Evolutionary conservation across 2,329 filamentous ascomycete genomes (phyloP), one percentile per base, ranked within the genome.

Genomic region (Hymenoscyphus linearis): DNA sequence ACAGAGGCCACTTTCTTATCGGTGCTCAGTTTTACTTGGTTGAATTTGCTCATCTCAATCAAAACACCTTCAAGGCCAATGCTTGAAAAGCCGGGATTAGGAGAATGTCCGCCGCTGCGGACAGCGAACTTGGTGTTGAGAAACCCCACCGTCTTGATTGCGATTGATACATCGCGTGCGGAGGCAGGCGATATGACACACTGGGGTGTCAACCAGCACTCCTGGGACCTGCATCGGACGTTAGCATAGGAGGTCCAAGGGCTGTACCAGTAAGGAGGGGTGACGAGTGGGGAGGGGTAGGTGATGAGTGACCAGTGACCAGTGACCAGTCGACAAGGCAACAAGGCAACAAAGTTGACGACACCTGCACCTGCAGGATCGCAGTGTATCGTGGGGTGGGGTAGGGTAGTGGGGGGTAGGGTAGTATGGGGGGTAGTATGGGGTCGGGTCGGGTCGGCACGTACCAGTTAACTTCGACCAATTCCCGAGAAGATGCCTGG

Each of bases 61-160:
- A 81, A 67, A 2, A 80, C 74, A 0, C 80, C 80, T 1, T 73
- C 25, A 14, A 40, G 77, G 13, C 76, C 70, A 55, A 80, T 77
- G 64, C 77, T 84, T 2, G 81, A 76, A 52, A 78, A 79, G 62
- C 79, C 78, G n/a, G 79, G 75, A 27, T 57, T 59, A 13, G 61
- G 53, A 9, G 60, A 58, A 50, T 66, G 63, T 10, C 64, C 64
- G 50, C 64, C 64, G 36, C 62, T 64, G n/a, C 62, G 60, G 22
- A 65, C 57, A 14, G 64, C 62, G 31, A 64, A 65, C 22, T 56
- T 56, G 6, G 37, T 25, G 18, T 55, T n/a, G 22, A 61, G 35
- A 22, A 58, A 55, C 26, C 16, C 31, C 13, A 61, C 12, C 52
- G 58, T 58, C 14, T 52, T 61, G 7, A 61, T 31, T 13, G 59